Evolutionary conservation across 2,329 filamentous ascomycete species (phyloP), one percentile per base, ranked within the genome.

Genomic region (Phaeomoniella chlamydospora): DNA sequence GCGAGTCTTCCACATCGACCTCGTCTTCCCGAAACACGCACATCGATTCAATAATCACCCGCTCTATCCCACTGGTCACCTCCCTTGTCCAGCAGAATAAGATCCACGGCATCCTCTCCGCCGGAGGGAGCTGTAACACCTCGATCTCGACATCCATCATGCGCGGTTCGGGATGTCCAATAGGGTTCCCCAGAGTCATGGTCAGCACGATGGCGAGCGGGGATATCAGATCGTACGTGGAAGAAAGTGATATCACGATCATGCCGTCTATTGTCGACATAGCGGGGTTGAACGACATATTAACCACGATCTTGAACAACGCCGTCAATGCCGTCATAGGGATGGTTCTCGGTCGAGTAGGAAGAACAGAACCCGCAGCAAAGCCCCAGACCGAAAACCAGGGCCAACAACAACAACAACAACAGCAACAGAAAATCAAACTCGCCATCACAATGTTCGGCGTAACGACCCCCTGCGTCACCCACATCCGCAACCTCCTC

Each of bases 391-490:
- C 22, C 5, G 36, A 39, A 11, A 15, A 41, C 15, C 31, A 19
- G 2, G 31, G 38, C 1, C 33, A 38, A 14, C 37, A 41, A 14
- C 19, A 37, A 3, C 36, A 41, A 13, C 22, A 19, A 14, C 15
- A 34, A 32, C 32, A 16, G 14, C 40, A 18, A 22, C 14, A 42
- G 5, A 65, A 62, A 45, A 67, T 64, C 37, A 58, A 67, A 0
- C 59, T 83, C 4, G 78, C 68, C 0, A 68, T 82, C 15, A 80
- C 77, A 2, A 83, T 83, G 78, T 83, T 82, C 47, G 78, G 79
- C 2, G 77, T 83, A 4, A 84, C 79, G 0, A 83, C 77, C 0
- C 75, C 77, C 0, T 71, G 68, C 9, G 77, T 76, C 0, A 68
- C 76, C 33, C 54, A 51, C 1, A 68, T 77, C 2, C 64, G 74